These are phyloP conservation scores for Biscogniauxia sp. DNA, from an alignment of 2,329 filamentous ascomycete species.

Conservation along the genomic window DNA sequence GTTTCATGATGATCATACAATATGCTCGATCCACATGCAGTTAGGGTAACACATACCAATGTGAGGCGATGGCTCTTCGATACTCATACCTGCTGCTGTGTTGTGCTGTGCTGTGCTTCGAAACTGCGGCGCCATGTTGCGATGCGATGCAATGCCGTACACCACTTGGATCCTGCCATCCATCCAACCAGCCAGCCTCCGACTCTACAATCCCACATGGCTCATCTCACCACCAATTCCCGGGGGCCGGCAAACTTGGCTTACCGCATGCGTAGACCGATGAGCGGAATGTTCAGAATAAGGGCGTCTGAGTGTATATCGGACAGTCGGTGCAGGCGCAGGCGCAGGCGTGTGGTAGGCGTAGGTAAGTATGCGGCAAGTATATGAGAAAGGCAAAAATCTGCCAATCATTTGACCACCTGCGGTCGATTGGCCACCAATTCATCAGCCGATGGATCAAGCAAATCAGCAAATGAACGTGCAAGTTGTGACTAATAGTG, in stretches of 20 bases:
- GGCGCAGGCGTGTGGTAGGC: no score
- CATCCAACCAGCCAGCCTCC: no score
- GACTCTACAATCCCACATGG: neutral
- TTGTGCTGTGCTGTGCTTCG: neutral
- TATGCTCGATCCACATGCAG: neutral
- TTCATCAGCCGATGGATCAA: neutral
- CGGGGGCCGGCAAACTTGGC: no score
- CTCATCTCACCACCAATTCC: neutral
- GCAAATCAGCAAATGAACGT: neutral
- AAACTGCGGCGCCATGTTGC: neutral
- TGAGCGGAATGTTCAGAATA: no score
- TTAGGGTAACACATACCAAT: neutral
- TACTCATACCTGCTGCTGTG: neutral
- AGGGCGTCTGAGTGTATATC: no score
- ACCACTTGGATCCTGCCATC: neutral
- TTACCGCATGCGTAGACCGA: no score
- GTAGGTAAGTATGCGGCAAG: neutral
- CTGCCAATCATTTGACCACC: neutral
- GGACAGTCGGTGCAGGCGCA: no score
- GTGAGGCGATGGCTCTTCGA: neutral
- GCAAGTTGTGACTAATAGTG: neutral
- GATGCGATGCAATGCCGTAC: neutral
- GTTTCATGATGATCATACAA: neutral
- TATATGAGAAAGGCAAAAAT: neutral
- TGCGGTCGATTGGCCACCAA: neutral